Evolutionary conservation across 1,284 basidiomycete species (phyloP).

Genomic region (Xanthoconium separans): DNA sequence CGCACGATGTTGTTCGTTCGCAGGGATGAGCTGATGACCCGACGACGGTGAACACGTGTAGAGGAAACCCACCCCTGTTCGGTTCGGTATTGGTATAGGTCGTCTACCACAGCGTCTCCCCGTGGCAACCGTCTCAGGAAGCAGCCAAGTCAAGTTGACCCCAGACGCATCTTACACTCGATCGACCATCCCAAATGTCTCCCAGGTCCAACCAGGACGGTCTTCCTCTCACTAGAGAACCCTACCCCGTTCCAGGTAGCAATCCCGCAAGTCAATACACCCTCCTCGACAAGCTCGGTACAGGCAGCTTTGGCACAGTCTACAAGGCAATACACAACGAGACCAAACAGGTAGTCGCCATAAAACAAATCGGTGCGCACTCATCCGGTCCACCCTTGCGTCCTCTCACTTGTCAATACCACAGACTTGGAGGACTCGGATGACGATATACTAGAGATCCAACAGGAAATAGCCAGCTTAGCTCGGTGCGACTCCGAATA

Average conservation of each 20-base stretch:
- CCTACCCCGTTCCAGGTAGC: conserved; percentile 65
- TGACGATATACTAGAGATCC: conserved; percentile 96
- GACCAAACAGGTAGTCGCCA: conserved; percentile 91
- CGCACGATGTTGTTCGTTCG: too few relatives aligned
- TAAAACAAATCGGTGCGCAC: conserved; percentile 91
- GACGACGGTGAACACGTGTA: conserved; percentile 29
- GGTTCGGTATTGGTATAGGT: conserved; percentile 18
- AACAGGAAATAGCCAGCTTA: conserved; percentile 95
- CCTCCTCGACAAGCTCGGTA: conserved; percentile 92
- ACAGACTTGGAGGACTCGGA: conserved; percentile 85
- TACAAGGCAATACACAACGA: conserved; percentile 97
- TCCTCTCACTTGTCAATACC: conserved; percentile 1
- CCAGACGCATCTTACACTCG: conserved; percentile 21
- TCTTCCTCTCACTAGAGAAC: conserved; percentile 43
- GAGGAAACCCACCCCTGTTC: conserved; percentile 11
- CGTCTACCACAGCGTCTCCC: conserved; percentile 40
- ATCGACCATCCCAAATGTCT: conserved; percentile 49
- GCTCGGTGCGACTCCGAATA: conserved; percentile 96
- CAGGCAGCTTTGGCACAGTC: conserved; percentile 96
- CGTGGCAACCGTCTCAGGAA: conserved; percentile 46
- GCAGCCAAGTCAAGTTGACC: conserved; percentile 43
- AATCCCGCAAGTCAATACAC: conserved; percentile 90
- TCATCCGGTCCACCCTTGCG: conserved; percentile 2
- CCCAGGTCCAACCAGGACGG: conserved; percentile 40
- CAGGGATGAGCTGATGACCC: neutral